Evolutionary conservation across 1,139 yeast species (phyloP).

Genomic region (Yamadazyma taylorii): DNA sequence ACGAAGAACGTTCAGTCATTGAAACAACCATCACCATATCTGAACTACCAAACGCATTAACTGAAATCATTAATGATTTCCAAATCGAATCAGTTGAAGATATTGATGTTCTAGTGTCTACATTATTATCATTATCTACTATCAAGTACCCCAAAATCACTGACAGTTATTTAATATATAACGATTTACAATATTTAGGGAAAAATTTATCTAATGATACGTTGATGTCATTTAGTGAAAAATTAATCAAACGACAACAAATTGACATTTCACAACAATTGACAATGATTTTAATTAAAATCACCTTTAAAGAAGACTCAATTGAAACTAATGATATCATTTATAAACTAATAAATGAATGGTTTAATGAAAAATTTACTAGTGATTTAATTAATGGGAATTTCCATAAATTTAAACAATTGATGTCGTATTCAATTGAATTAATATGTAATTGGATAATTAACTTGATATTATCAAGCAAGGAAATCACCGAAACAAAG

Average conservation of each 20-base stretch:
- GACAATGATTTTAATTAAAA: constrained; percentile 12
- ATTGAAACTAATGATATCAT: constrained; percentile 7
- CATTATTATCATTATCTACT: constrained; percentile 33
- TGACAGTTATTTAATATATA: constrained; percentile 35
- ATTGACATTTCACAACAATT: constrained; percentile 12
- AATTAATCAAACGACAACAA: constrained; percentile 17
- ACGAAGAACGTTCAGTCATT: background rate
- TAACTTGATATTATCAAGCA: constrained; percentile 25
- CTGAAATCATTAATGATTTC: constrained; percentile 24
- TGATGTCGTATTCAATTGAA: constrained; percentile 29
- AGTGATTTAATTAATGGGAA: constrained; percentile 30
- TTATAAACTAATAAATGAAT: constrained; percentile 11
- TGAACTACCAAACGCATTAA: constrained; percentile 21
- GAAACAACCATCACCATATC: constrained; percentile 18
- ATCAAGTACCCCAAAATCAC: constrained; percentile 33
- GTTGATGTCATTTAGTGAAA: constrained; percentile 11
- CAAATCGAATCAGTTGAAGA: constrained; percentile 15
- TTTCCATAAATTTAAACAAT: constrained; percentile 24
- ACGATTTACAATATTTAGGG: constrained; percentile 34
- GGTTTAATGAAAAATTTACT: constrained; percentile 27
- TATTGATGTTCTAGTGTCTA: constrained; percentile 16
- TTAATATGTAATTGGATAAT: constrained; percentile 32
- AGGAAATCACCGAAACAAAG: constrained; percentile 40
- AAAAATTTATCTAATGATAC: constrained; percentile 9
- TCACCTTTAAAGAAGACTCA: constrained; percentile 10